phyloP scores from a whole-genome alignment of 495 filamentous ascomycete species.

The Bathelium albidoporum region DNA sequence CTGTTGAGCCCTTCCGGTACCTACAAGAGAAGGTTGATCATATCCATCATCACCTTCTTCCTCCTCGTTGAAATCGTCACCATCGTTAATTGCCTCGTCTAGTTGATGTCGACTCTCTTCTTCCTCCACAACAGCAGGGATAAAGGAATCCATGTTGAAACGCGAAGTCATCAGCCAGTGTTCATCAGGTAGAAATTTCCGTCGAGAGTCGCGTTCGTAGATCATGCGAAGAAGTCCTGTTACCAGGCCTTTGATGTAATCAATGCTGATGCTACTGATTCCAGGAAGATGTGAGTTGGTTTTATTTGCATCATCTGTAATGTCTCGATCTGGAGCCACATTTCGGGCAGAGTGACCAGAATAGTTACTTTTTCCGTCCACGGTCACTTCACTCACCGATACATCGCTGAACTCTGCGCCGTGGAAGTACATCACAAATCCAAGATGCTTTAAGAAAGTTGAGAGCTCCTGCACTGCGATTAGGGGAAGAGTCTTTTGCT shows the following conservation, averaged over 20 bases:
- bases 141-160: conserved; percentile 88
- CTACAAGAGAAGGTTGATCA: conserved; percentile 41
- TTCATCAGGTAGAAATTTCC: conserved; percentile 65
- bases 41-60: conserved; percentile 42
- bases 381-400: not conserved
- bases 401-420: conserved; percentile 47
- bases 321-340: conserved; percentile 1
- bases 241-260: conserved; percentile 67
- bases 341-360: conserved; percentile 32
- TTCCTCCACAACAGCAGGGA: conserved; percentile 74
- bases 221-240: conserved; percentile 79
- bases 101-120: conserved; percentile 69
- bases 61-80: conserved; percentile 33
- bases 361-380: conserved; percentile 38
- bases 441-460: conserved; percentile 83
- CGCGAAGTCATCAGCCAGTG: conserved; percentile 94
- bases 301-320: conserved; percentile 14
- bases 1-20: conserved; percentile 44
- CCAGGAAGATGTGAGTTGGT: conserved; percentile 34
- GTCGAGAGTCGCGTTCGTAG: conserved; percentile 87
- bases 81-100: conserved; percentile 40
- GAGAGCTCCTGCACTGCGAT: conserved; percentile 63
- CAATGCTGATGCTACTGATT: conserved; percentile 61
- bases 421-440: conserved; percentile 83
- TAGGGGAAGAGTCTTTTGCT: conserved; percentile 53